These are phyloP conservation scores for Bathelium albidoporum DNA, from an alignment of 495 filamentous ascomycete species.

Conservation along the genomic window DNA sequence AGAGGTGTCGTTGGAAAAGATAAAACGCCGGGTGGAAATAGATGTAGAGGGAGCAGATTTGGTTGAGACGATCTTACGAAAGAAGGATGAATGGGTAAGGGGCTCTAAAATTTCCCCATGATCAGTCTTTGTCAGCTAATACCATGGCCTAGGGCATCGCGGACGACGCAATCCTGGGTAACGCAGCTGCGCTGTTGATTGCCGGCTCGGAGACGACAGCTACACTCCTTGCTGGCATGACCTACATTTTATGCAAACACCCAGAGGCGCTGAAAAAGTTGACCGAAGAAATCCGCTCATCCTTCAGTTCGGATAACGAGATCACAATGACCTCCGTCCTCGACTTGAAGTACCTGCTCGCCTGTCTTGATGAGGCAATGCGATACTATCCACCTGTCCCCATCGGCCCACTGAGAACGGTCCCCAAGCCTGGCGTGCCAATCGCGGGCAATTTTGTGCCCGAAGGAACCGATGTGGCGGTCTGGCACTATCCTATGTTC, in stretches of 20 bases:
- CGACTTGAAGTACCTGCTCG: slow-evolving; percentile 34
- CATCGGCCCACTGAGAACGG: slow-evolving; percentile 36
- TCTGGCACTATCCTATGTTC: slow-evolving; percentile 39
- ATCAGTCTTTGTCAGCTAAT: neutral
- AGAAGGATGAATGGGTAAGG: slow-evolving; percentile 1
- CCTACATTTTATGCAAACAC: slow-evolving; percentile 21
- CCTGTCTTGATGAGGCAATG: slow-evolving; percentile 43
- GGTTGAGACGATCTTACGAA: neutral
- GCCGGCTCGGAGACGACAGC: slow-evolving; percentile 80
- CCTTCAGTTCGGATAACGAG: slow-evolving; percentile 19
- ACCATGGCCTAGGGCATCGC: neutral
- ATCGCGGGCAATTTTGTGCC: slow-evolving; percentile 5
- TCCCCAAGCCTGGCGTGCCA: slow-evolving; percentile 6
- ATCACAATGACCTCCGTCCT: slow-evolving; percentile 28
- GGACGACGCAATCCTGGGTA: slow-evolving; percentile 3
- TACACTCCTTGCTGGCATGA: slow-evolving; percentile 24
- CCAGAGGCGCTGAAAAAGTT: slow-evolving; percentile 12
- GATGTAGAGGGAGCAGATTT: neutral
- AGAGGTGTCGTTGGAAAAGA: slow-evolving; percentile 1
- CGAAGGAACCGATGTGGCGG: slow-evolving; percentile 36
- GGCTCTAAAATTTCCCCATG: neutral
- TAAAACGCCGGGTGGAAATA: neutral
- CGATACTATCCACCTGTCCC: slow-evolving; percentile 46
- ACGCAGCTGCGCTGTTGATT: slow-evolving; percentile 33
- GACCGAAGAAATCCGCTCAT: slow-evolving; percentile 19